Conservation (phyloP, 2,329 filamentous ascomycete species). For the Ophiostoma perfectum region DNA sequence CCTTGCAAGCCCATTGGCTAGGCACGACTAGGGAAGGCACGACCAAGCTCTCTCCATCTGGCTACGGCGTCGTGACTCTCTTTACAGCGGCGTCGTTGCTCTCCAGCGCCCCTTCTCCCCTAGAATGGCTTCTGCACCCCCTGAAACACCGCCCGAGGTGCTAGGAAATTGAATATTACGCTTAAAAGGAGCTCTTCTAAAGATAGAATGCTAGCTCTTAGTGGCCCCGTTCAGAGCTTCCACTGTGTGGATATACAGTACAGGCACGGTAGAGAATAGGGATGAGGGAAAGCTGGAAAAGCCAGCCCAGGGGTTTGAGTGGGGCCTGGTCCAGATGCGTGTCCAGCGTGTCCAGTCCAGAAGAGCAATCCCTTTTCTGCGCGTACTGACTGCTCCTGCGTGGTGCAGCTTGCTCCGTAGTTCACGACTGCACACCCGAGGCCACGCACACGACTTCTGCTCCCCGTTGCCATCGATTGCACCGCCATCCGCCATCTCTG, state of each 20-base stretch:
- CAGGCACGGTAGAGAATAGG: neutral
- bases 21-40: conserved; percentile 13
- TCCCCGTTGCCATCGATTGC: neutral
- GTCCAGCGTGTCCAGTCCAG: conserved; percentile 25
- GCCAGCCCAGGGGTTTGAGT: conserved; percentile 5
- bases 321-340: neutral
- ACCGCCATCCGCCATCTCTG: conserved; percentile 11
- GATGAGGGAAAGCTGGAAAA: conserved; percentile 2
- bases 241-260: neutral
- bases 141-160: too few species aligned
- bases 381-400: neutral
- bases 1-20: conserved; percentile 16
- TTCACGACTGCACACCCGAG: neutral
- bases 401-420: neutral
- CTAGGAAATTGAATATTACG: too few species aligned
- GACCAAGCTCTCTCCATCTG: conserved; percentile 13
- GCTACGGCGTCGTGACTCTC: neutral
- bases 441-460: neutral
- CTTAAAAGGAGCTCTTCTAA: too few species aligned
- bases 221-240: neutral
- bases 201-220: neutral
- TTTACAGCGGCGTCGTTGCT: neutral
- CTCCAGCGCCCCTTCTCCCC: neutral
- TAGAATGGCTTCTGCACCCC: too few species aligned
- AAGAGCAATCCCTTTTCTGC: conserved; percentile 22